Base-by-base conservation (phyloP, 83 land plant species). In the Thuja plicata region DNA sequence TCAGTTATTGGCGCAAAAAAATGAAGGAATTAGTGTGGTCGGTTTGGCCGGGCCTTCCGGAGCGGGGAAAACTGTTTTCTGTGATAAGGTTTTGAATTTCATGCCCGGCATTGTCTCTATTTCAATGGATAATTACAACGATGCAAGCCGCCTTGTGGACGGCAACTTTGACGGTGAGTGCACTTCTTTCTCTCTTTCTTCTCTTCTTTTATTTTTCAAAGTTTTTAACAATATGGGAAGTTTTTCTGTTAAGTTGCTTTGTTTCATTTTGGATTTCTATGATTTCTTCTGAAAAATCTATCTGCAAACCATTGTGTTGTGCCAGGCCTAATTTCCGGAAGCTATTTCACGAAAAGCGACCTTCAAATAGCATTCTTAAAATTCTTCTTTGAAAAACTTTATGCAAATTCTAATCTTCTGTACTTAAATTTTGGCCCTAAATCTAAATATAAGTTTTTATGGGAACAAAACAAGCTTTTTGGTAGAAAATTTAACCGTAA, bases 1-100 rank as follows among this genome's bases (percentile, higher is more conserved):
- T 62, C 91, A 90, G 91, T 45, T 89, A 8, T 40, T 90, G 45
- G 60, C 91, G 34, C 91, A 90, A 81, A 60, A 84, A 24, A 90
- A 79, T 48, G 87, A 90, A 7, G 91, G 91, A 2, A 88, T 90
- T 10, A 62, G 17, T 40, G 35, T 90, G 35, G 91, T 90, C 11
- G 91, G 91, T 9, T 38, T 90, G n/a, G 91, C 91, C 32, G 91
- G 91, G 24, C 91, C 91, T 5, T 89, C 91, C 41, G 91, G 91
- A 34, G 91, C 91, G 15, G 90, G 91, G 35, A 90, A 90, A 73
- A 90, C 91, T 21, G 91, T 89, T n/a, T 90, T 90, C 55, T 70
- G 40, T 62, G 91, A 90, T 38, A 90, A 89, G 90, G 91, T 90
- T 21, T 40, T 90, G 50, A 90, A 11, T 41, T 90, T 88, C 82